These are phyloP conservation scores for Dalbergia cochinchinensis DNA, from an alignment of 306 rosid genomes.

Conservation along the genomic window DNA sequence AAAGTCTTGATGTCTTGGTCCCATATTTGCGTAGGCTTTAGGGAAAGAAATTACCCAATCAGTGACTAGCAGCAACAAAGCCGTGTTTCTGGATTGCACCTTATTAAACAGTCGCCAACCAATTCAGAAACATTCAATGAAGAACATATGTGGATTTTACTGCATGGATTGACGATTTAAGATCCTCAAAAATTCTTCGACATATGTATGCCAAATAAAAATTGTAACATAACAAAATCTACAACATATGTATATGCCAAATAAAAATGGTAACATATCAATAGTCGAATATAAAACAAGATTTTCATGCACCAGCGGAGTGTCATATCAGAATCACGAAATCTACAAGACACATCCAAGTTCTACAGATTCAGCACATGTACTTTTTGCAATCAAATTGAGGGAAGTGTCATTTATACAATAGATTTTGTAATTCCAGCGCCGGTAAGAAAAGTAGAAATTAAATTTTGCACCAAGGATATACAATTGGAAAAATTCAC, in stretches of 20 bases:
- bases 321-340: slow-evolving; percentile 21
- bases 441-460: background rate
- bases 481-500: background rate
- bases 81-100: background rate
- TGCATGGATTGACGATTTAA: slow-evolving; percentile 20
- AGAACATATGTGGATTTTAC: background rate
- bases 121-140: slow-evolving; percentile 34
- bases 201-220: slow-evolving; percentile 21
- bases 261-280: slow-evolving; percentile 7
- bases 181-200: background rate
- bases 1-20: slow-evolving; percentile 48
- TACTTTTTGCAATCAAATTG: slow-evolving; percentile 14
- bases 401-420: slow-evolving; percentile 11
- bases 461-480: slow-evolving; percentile 2
- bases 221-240: background rate
- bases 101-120: slow-evolving; percentile 1
- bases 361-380: background rate
- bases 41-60: slow-evolving; percentile 22
- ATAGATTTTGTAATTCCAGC: background rate
- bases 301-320: background rate
- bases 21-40: slow-evolving; percentile 65
- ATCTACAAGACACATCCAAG: background rate
- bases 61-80: slow-evolving; percentile 26
- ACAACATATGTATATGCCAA: slow-evolving; percentile 5
- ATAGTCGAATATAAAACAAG: background rate